Conservation (phyloP, 2,329 filamentous ascomycete genomes). For the Botryosphaeria dothidea region DNA sequence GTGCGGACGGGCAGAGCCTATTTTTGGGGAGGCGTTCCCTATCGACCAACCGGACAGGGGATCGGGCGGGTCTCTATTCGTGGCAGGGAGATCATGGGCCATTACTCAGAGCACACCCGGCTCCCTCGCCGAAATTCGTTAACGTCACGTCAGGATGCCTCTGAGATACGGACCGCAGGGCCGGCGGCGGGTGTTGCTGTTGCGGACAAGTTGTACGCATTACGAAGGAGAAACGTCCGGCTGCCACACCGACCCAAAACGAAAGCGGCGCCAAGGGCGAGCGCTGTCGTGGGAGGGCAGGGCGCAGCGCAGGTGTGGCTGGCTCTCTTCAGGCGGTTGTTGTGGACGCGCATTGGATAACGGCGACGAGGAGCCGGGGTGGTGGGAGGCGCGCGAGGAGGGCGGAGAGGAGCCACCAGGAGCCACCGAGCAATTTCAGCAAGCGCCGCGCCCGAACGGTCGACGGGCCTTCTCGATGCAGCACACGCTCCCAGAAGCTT, state of each 20-base stretch:
- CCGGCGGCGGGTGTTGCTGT: not conserved
- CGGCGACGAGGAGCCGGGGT: not conserved
- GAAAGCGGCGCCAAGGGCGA: not conserved
- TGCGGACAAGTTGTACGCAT: not conserved
- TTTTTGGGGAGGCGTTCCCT: slow-evolving; percentile 1
- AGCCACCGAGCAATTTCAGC: slow-evolving; percentile 13
- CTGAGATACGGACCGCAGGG: slow-evolving; percentile 1
- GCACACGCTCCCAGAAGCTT: not conserved
- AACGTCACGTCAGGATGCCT: not conserved
- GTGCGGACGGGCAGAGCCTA: not conserved
- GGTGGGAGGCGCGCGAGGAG: too few species aligned
- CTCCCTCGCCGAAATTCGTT: not conserved
- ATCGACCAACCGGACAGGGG: not conserved
- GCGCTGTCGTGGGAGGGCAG: not conserved
- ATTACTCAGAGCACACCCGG: not conserved
- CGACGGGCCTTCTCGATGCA: not conserved
- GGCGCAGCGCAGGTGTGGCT: not conserved
- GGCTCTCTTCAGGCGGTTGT: slow-evolving; percentile 4
- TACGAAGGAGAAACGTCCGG: not conserved
- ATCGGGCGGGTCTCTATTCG: not conserved
- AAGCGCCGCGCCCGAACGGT: slow-evolving; percentile 5
- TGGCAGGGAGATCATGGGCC: not conserved
- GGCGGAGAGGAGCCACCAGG: not conserved
- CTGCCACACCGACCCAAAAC: too few species aligned
- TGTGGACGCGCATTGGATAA: not conserved